Evolutionary conservation across 106 monocot genomes (phyloP).

Genomic region (Dendrobium catenatum): DNA sequence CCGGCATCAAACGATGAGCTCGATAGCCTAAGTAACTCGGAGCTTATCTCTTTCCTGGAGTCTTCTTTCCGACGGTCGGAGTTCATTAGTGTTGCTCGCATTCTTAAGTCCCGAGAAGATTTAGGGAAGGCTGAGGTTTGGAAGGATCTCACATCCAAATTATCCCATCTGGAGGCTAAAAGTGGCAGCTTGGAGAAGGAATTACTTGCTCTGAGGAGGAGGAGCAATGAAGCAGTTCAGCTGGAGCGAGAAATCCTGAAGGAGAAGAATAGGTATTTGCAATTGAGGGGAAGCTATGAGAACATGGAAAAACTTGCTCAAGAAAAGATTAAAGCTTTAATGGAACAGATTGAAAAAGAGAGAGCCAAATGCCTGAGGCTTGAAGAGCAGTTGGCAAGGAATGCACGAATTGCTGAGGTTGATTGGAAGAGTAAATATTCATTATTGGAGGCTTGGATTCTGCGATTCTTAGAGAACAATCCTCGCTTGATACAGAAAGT

Average conservation of each 20-base stretch:
- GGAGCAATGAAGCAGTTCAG: too few species aligned
- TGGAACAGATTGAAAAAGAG: neutral
- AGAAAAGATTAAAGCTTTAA: neutral
- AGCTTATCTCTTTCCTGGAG: constrained; percentile 1
- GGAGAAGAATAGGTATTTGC: neutral
- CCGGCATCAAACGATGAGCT: neutral
- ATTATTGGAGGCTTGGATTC: neutral
- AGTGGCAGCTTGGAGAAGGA: neutral
- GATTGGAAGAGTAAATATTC: neutral
- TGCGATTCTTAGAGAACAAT: neutral
- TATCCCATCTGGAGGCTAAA: neutral
- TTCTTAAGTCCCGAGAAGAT: neutral
- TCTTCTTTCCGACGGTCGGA: neutral
- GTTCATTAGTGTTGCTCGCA: neutral
- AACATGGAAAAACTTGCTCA: neutral
- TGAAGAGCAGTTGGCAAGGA: neutral
- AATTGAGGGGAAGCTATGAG: neutral
- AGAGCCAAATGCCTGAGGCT: neutral
- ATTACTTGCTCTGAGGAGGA: too few species aligned
- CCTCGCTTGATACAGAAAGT: neutral
- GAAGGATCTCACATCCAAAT: neutral
- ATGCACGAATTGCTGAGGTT: neutral
- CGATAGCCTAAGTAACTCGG: neutral
- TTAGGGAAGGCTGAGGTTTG: neutral
- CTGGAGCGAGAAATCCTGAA: neutral